Percentiles rank a stretch among this genome's conserved stretches.
Evolutionary conservation across 495 filamentous ascomycete genomes (phyloP).

Genomic region (Aspergillus incahuasiensis): DNA sequence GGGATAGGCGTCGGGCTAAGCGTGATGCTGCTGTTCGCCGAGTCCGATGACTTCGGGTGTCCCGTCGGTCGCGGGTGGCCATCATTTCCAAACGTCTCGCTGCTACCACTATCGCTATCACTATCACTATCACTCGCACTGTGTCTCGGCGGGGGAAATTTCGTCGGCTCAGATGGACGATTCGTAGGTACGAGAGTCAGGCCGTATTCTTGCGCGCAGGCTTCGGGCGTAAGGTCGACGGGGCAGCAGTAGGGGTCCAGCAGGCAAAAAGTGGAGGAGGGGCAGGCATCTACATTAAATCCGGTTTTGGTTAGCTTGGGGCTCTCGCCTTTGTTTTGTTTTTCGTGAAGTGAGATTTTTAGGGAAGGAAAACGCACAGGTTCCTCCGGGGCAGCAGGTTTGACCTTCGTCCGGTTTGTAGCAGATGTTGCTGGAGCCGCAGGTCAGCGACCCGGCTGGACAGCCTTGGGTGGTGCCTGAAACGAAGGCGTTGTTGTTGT

Average conservation of each 20-base stretch:
- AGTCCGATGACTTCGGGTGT: not conserved
- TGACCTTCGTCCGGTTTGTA: conserved; percentile 12
- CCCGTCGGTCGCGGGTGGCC: not conserved
- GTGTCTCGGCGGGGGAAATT: not conserved
- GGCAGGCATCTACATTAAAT: conserved; percentile 13
- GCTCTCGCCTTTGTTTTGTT: not conserved
- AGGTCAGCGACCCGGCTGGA: conserved; percentile 9
- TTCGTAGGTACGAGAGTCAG: not conserved
- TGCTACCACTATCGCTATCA: not conserved
- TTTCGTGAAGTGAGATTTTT: not conserved
- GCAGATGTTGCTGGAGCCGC: conserved; percentile 14
- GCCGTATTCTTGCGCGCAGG: conserved; percentile 13
- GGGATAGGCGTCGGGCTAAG: conserved; percentile 7
- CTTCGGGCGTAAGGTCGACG: conserved; percentile 7
- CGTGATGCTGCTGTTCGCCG: conserved; percentile 12
- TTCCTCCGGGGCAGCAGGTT: conserved; percentile 16
- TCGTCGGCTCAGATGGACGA: not conserved
- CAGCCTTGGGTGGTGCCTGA: conserved; percentile 14
- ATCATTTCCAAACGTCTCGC: not conserved
- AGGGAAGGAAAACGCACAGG: conserved; percentile 5
- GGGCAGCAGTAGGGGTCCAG: conserved; percentile 14
- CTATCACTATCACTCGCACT: not conserved
- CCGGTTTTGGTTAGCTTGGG: not conserved
- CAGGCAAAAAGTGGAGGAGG: conserved; percentile 15
- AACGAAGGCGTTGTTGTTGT: conserved; percentile 8